These are phyloP conservation scores for Chrysopogon serrulatus DNA, from an alignment of 176 grass and related monocot genomes.

Conservation along the genomic window DNA sequence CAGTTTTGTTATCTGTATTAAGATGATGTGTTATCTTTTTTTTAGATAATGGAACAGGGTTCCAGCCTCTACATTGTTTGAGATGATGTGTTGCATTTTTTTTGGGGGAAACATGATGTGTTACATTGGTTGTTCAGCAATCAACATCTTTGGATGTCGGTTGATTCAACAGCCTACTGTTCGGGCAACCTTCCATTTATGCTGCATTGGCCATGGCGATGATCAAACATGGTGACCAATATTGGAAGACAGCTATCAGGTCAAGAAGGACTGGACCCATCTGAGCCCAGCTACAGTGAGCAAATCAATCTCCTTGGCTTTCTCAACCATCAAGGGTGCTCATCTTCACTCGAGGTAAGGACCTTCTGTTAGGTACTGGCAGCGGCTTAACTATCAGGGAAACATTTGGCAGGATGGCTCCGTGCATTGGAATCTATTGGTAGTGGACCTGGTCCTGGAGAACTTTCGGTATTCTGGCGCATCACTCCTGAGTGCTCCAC, in stretches of 20 bases:
- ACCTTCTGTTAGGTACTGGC: constrained; percentile 1
- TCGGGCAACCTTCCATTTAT: constrained; percentile 5
- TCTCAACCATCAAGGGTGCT: background rate
- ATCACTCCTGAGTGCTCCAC: background rate
- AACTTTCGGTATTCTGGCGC: background rate
- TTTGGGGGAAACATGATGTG: no score
- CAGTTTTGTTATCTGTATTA: background rate
- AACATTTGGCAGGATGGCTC: constrained; percentile 32
- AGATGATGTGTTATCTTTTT: background rate
- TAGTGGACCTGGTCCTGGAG: constrained; percentile 14
- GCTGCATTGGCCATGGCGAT: background rate
- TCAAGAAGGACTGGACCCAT: constrained; percentile 21
- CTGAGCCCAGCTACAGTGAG: background rate
- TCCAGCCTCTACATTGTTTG: no score
- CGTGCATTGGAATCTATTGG: constrained; percentile 10
- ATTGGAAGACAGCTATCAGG: constrained; percentile 30
- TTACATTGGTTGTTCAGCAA: constrained; percentile 27
- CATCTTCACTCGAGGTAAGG: constrained; percentile 11
- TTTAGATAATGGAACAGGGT: no score
- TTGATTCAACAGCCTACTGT: constrained; percentile 11
- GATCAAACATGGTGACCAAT: background rate
- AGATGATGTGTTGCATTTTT: no score
- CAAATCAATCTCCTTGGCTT: constrained; percentile 3
- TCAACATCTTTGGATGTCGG: constrained; percentile 24
- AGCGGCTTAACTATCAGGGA: constrained; percentile 3